Conservation (phyloP, 2,329 filamentous ascomycete species). For the Cordyceps pruinosa region DNA sequence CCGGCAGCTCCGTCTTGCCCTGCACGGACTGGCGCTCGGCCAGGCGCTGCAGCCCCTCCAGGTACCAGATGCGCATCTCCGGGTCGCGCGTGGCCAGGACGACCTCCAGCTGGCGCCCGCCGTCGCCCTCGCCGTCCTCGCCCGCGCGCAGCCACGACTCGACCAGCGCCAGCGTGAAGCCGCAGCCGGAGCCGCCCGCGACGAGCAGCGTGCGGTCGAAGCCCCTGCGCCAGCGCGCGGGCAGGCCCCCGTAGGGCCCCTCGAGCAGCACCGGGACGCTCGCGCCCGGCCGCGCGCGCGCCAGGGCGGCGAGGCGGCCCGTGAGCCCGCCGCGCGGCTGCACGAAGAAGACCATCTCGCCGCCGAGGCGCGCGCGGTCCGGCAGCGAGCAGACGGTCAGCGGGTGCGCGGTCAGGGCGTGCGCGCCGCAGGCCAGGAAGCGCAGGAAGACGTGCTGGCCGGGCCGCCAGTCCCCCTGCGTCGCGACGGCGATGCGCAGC, state of each 20-base stretch:
- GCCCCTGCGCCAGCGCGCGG: conserved; percentile 26
- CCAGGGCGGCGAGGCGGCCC: conserved; percentile 33
- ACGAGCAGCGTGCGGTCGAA: conserved; percentile 41
- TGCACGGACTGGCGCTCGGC: conserved; percentile 7
- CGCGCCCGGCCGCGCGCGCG: conserved; percentile 27
- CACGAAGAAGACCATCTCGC: conserved; percentile 47
- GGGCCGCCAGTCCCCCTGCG: conserved; percentile 38
- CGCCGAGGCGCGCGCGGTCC: conserved; percentile 14
- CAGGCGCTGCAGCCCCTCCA: conserved; percentile 16
- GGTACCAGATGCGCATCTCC: conserved; percentile 23
- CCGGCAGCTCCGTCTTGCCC: conserved; percentile 4
- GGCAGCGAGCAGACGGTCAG: conserved; percentile 50
- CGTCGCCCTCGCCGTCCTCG: neutral
- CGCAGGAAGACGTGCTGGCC: conserved; percentile 51
- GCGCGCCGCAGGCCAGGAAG: conserved; percentile 38
- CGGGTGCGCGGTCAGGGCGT: conserved; percentile 42
- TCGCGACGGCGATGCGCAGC: conserved; percentile 37
- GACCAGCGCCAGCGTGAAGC: conserved; percentile 43
- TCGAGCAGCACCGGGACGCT: conserved; percentile 44
- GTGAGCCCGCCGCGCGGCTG: conserved; percentile 44
- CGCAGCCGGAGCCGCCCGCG: conserved; percentile 50
- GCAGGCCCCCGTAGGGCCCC: conserved; percentile 51
- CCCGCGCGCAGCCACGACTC: conserved; percentile 25
- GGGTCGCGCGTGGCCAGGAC: conserved; percentile 25
- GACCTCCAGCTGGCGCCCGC: conserved; percentile 14